A percentile compares a stretch with the other conserved stretches of the same genome.
phyloP scores from a whole-genome alignment of 2,329 filamentous ascomycete species.

The Talaromyces sp. region DNA sequence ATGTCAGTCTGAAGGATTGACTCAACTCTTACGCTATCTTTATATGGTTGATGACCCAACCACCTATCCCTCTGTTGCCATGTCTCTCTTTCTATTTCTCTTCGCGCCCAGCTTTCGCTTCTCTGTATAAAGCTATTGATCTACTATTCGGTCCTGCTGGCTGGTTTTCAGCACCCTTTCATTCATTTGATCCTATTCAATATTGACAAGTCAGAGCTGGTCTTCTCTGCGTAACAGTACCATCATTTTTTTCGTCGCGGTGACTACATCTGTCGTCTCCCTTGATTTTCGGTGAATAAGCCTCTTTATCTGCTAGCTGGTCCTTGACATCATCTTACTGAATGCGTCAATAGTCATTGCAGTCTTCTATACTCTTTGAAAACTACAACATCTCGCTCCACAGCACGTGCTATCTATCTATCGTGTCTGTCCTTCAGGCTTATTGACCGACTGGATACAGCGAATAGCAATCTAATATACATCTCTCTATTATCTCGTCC shows the following conservation, averaged over 20 bases:
- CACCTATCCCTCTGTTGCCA: not conserved
- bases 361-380: not conserved
- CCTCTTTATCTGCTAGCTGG: too few relatives aligned
- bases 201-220: slow-evolving; percentile 3
- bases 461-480: not conserved
- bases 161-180: not conserved
- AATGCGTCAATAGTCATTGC: slow-evolving; percentile 3
- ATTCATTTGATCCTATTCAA: not conserved
- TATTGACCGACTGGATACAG: not conserved
- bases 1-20: not conserved
- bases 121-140: slow-evolving; percentile 2
- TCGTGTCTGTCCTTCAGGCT: not conserved
- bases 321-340: slow-evolving; percentile 8
- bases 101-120: not conserved
- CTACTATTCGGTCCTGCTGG: not conserved
- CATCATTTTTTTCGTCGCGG: not conserved
- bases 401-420: not conserved
- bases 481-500: not conserved
- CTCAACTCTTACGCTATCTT: not conserved
- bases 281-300: not conserved
- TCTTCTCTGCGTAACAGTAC: slow-evolving; percentile 1
- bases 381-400: not conserved
- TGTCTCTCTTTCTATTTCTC: not conserved
- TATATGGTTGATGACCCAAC: slow-evolving; percentile 2
- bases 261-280: not conserved